These are phyloP conservation scores for Galeopsis tetrahit DNA, from an alignment of 257 asterid species.

Conservation along the genomic window DNA sequence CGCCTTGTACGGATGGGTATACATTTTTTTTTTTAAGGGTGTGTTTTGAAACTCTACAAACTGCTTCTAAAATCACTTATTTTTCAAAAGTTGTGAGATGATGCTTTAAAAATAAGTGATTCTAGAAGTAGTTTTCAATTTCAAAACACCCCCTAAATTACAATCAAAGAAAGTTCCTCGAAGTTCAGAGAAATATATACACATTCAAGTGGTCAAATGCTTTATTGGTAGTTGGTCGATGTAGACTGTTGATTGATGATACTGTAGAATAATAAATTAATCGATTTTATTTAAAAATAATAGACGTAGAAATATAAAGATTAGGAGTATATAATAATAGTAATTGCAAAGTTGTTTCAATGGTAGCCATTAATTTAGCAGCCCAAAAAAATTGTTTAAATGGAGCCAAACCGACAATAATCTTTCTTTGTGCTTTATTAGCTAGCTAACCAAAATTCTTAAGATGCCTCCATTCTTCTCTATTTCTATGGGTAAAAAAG, in stretches of 20 bases:
- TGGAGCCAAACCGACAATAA: constrained; percentile 22
- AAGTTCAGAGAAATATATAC: background rate
- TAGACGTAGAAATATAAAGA: background rate
- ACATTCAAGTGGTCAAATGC: background rate
- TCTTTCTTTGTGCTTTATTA: constrained; percentile 24
- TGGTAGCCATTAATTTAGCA: constrained; percentile 5
- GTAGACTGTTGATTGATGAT: too few relatives aligned
- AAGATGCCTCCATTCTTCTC: constrained; percentile 31
- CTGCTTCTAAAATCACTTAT: too few relatives aligned
- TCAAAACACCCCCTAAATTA: too few relatives aligned
- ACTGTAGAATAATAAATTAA: background rate
- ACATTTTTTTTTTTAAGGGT: too few relatives aligned
- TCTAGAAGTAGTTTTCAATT: too few relatives aligned
- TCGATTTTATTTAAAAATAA: background rate
- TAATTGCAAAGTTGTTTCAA: background rate
- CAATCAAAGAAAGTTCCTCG: background rate
- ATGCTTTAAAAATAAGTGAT: too few relatives aligned
- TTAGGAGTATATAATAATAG: background rate
- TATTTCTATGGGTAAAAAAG: background rate
- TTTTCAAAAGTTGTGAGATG: too few relatives aligned
- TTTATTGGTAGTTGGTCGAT: too few relatives aligned
- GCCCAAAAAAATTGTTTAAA: constrained; percentile 2
- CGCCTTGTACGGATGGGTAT: too few relatives aligned
- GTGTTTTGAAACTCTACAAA: too few relatives aligned
- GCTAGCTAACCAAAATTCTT: background rate